Percentiles rank a stretch among this genome's conserved stretches.
Conservation (phyloP, 306 rosid genomes). For the Calophaca sinica region DNA sequence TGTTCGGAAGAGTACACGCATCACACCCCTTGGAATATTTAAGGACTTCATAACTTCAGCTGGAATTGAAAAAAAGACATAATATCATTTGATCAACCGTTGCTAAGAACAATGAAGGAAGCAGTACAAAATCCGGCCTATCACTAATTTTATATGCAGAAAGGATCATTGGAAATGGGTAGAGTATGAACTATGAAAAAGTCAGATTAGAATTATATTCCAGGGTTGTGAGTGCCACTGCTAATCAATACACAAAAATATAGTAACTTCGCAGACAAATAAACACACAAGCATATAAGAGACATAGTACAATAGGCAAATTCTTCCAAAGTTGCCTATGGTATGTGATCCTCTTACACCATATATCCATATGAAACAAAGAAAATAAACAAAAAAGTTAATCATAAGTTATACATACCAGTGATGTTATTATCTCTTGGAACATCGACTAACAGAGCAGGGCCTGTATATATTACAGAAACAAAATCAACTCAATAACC, state of each 20-base stretch:
- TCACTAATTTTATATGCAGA: neutral
- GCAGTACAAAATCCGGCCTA: no score
- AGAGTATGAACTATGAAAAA: neutral
- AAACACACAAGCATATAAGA: no score
- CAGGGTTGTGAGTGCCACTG: no score
- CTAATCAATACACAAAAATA: no score
- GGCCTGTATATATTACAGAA: constrained; percentile 59
- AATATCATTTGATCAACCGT: constrained; percentile 9
- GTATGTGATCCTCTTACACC: no score
- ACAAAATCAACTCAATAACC: constrained; percentile 15
- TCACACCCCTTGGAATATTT: constrained; percentile 75
- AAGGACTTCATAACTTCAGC: constrained; percentile 86
- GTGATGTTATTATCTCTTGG: constrained; percentile 79
- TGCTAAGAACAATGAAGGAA: neutral
- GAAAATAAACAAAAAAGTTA: neutral
- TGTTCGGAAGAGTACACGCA: constrained; percentile 82
- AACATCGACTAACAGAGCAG: constrained; percentile 81
- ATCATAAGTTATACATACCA: constrained; percentile 56
- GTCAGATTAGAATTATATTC: no score
- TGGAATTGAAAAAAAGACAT: constrained; percentile 44
- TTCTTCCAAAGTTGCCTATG: no score
- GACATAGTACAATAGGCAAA: no score
- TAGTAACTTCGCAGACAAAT: no score
- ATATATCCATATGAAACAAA: no score
- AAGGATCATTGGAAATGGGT: constrained; percentile 18